phyloP scores from a whole-genome alignment of 2,329 filamentous ascomycete genomes.

The Dactylellina cionopaga region DNA sequence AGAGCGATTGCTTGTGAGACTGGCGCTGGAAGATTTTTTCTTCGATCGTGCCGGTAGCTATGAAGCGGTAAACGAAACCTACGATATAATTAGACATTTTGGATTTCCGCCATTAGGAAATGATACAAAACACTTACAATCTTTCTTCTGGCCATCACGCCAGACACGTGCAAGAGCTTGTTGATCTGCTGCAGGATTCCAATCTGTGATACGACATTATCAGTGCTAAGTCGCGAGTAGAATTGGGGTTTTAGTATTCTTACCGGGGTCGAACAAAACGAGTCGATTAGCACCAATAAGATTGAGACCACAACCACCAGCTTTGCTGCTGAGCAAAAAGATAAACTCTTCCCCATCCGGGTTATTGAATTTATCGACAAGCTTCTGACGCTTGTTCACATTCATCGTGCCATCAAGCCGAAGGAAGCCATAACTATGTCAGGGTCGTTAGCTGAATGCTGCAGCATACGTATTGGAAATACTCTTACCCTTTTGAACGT shows the following conservation, averaged over 20 bases:
- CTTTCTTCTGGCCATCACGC: constrained; percentile 99
- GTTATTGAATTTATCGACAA: constrained; percentile 97
- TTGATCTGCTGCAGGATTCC: constrained; percentile 97
- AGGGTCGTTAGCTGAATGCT: background rate
- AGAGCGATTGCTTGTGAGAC: constrained; percentile 96
- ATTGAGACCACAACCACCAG: constrained; percentile 95
- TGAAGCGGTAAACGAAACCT: constrained; percentile 95
- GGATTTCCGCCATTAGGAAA: too few relatives aligned
- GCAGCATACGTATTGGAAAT: background rate
- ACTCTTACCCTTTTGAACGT: constrained; percentile 70
- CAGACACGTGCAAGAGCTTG: constrained; percentile 96
- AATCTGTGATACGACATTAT: constrained; percentile 67
- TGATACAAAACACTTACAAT: constrained; percentile 67
- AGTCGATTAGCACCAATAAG: constrained; percentile 93
- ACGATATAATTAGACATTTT: background rate
- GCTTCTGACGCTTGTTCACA: constrained; percentile 93
- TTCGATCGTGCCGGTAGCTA: constrained; percentile 95
- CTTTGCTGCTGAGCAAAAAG: constrained; percentile 95
- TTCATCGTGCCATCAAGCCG: constrained; percentile 97
- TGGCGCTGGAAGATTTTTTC: constrained; percentile 99
- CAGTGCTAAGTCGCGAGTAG: background rate
- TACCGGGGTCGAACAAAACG: constrained; percentile 84
- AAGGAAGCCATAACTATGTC: constrained; percentile 75
- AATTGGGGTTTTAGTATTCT: constrained; percentile 48
- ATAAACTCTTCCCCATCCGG: constrained; percentile 89